A percentile compares a stretch with the other conserved stretches of the same genome.
phyloP scores from a whole-genome alignment of 1,284 basidiomycete species.

The Quambalaria eucalypti region DNA sequence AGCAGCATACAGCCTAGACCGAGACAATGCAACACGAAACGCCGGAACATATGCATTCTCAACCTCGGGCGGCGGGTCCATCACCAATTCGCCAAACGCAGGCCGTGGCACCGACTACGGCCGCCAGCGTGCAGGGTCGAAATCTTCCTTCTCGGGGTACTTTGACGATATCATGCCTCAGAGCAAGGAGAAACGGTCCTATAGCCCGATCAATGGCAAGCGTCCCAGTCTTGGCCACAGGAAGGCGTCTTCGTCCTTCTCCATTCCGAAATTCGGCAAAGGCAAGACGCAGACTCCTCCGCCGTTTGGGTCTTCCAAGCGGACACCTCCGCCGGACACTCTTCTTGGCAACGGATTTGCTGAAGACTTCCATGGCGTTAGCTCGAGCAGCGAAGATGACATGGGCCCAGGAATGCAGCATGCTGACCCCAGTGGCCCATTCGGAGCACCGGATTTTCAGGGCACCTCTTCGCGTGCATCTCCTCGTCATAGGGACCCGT shows the following conservation, averaged over 20 bases:
- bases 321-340: not conserved
- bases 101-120: not conserved
- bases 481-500: not conserved
- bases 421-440: too few relatives aligned
- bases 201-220: not conserved
- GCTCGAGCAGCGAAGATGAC: not conserved
- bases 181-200: not conserved
- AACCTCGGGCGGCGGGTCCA: not conserved
- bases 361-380: not conserved
- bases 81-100: conserved; percentile 3
- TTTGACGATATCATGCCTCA: not conserved
- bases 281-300: not conserved
- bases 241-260: not conserved
- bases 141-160: not conserved
- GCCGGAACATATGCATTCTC: conserved; percentile 2
- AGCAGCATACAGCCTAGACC: not conserved
- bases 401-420: not conserved
- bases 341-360: not conserved
- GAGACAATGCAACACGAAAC: not conserved
- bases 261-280: not conserved
- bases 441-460: too few relatives aligned
- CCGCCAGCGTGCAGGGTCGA: not conserved
- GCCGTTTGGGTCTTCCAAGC: not conserved
- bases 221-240: not conserved
- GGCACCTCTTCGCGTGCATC: not conserved